These are phyloP conservation scores for Irpex lacteus DNA, from an alignment of 1,284 basidiomycete genomes.

Conservation along the genomic window DNA sequence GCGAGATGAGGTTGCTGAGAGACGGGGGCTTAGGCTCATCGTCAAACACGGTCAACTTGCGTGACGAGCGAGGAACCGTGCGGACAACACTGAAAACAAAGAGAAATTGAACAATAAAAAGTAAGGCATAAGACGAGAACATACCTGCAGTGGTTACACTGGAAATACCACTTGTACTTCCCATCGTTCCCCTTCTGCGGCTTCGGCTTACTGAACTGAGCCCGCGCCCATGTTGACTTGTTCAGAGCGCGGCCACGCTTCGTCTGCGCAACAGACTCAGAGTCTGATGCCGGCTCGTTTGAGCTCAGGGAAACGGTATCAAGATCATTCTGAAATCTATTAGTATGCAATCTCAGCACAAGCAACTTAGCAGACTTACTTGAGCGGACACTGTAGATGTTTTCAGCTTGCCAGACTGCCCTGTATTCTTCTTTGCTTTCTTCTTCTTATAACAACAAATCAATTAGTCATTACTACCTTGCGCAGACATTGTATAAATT, in stretches of 20 bases:
- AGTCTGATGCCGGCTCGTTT: not conserved
- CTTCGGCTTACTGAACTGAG: not conserved
- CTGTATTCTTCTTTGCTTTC: not conserved
- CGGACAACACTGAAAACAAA: slow-evolving; percentile 8
- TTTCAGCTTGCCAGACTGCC: not conserved
- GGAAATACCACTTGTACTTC: not conserved
- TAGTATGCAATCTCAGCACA: too few relatives aligned
- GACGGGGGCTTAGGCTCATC: not conserved
- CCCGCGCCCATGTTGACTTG: not conserved
- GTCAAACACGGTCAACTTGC: not conserved
- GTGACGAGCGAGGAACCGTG: not conserved
- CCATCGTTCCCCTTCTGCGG: not conserved
- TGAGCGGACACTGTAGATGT: not conserved
- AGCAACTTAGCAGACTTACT: not conserved
- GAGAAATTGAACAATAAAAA: not conserved
- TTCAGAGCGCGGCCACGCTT: not conserved
- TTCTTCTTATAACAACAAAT: not conserved
- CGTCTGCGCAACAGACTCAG: not conserved
- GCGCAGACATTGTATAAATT: not conserved
- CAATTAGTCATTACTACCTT: not conserved
- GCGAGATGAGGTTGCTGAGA: slow-evolving; percentile 5
- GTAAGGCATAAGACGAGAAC: not conserved
- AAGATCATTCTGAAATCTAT: not conserved
- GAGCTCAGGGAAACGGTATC: not conserved
- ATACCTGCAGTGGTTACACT: not conserved